These are phyloP conservation scores for Wallacemonas sp. DNA, from an alignment of 208 protist species.

Conservation along the genomic window DNA sequence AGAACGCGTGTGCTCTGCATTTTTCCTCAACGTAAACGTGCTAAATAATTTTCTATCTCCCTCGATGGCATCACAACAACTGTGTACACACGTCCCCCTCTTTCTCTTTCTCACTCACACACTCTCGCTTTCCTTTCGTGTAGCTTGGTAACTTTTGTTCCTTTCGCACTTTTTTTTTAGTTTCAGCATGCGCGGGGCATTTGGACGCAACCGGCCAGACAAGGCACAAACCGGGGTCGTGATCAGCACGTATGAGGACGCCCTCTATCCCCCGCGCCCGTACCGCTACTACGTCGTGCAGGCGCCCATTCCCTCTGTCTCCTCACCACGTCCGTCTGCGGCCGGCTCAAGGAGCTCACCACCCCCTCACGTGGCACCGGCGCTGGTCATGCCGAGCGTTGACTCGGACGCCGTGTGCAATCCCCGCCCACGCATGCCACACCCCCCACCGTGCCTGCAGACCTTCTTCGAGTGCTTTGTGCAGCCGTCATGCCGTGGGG, in stretches of 20 bases:
- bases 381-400: conserved; percentile 70
- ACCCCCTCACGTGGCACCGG: background rate
- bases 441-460: conserved; percentile 40
- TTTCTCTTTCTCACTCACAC: background rate
- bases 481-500: conserved; percentile 16
- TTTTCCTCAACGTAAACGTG: background rate
- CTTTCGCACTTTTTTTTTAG: too few species aligned
- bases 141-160: too few species aligned
- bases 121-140: too few species aligned
- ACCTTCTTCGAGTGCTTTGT: conserved; percentile 69
- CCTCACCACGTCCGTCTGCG: conserved; percentile 1
- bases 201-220: conserved; percentile 29
- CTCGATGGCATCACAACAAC: background rate
- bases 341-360: background rate
- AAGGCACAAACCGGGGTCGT: conserved; percentile 32
- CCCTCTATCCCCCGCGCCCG: conserved; percentile 67
- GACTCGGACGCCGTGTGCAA: conserved; percentile 60
- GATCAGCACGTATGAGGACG: conserved; percentile 60
- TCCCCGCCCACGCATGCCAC: conserved; percentile 21
- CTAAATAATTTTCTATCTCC: background rate
- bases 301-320: conserved; percentile 9
- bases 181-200: conserved; percentile 32
- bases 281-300: conserved; percentile 68
- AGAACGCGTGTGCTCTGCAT: too few species aligned
- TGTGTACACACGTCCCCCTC: background rate